Percentiles rank a stretch among this genome's conserved stretches.
These are phyloP conservation scores for Metschnikowia lochheadii DNA, from an alignment of 805 yeast species.

Conservation along the genomic window DNA sequence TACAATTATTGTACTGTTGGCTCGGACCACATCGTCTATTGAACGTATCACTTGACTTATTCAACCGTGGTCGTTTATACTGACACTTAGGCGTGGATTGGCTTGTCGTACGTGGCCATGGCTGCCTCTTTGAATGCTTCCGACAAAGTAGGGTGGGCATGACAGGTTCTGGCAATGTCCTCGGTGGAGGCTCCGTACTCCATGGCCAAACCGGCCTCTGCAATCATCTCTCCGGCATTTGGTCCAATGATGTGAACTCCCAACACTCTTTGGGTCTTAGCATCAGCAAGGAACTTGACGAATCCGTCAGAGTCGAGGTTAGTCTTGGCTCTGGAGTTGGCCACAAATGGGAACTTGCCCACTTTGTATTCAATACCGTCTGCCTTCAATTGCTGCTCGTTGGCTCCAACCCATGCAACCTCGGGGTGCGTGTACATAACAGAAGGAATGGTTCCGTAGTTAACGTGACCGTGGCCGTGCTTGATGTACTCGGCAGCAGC, in stretches of 20 bases:
- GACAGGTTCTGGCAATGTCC: constrained; percentile 96
- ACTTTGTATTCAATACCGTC: constrained; percentile 87
- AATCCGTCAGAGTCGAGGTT: constrained; percentile 96
- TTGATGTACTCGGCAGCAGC: constrained; percentile 96
- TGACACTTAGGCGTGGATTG: constrained; percentile 53
- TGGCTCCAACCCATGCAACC: constrained; percentile 99
- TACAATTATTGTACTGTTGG: too few relatives aligned
- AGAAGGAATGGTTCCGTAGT: constrained; percentile 95
- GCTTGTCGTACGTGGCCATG: constrained; percentile 84
- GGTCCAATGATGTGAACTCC: constrained; percentile 98
- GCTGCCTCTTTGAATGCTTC: constrained; percentile 99
- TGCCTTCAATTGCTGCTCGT: constrained; percentile 89
- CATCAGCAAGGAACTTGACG: constrained; percentile 92
- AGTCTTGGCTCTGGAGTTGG: constrained; percentile 99
- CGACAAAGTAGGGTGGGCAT: constrained; percentile 96
- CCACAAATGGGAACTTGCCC: constrained; percentile 98
- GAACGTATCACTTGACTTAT: background rate
- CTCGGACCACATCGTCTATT: too few relatives aligned
- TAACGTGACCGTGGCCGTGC: constrained; percentile 94
- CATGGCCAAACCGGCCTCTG: constrained; percentile 94
- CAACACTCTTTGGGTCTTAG: constrained; percentile 92
- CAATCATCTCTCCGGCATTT: constrained; percentile 99
- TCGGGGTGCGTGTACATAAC: constrained; percentile 99
- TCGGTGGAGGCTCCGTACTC: constrained; percentile 99
- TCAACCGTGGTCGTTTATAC: background rate